Base-by-base conservation (phyloP, 1,284 basidiomycete genomes). In the Moesziomyces sp. region DNA sequence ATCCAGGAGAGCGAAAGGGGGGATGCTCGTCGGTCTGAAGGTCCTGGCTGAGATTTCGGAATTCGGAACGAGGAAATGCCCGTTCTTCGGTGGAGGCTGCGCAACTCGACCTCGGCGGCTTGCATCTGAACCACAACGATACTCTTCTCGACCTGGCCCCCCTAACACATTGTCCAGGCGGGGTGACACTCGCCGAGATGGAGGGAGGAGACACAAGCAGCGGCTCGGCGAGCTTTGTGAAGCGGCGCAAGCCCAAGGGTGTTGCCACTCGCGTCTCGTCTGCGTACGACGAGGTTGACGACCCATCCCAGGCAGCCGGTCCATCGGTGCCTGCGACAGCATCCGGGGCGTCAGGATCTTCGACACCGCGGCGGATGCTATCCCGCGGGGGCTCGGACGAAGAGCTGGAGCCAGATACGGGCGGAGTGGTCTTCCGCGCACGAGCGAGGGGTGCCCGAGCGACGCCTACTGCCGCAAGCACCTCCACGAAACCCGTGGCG, bases 231-330 rank as follows among this genome's bases (percentile, higher is more conserved):
- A 58, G 59, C 30, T 72, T 72, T 46, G 56, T 72, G 45, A 72
- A 72, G 55, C 58, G 59, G 23, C 59, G 52, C 52, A 71, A 62
- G 44, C 68, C 61, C 14, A 54, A 58, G 13, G 55, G 50, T 44
- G 60, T 62, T 14, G 68, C 57, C 18, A 48, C 54, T 10, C 47
- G 54, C 19, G 56, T 60, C 53, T 63, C 50, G 44, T 59, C 67
- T 4, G 44, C 46, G 19, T 70, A 60, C 47, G 42, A 59, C 46
- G 67, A 70, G 16, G 50, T 26, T 2, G 46, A 43, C 23, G 38
- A 50, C 46, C 10, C 30, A 10, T 34, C 30, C 3, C 30, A 11
- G 30, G 30, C 30, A 13, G 30, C 30, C 13, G 21, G 48, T 4
- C 16, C 8, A 23, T 28, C 45, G 23, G 34, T 5, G 7, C 46